Evolutionary conservation across 108 stramenopile genomes (phyloP), one percentile per base, ranked within the genome.

Genomic region (Aurantiochytrium sp.): DNA sequence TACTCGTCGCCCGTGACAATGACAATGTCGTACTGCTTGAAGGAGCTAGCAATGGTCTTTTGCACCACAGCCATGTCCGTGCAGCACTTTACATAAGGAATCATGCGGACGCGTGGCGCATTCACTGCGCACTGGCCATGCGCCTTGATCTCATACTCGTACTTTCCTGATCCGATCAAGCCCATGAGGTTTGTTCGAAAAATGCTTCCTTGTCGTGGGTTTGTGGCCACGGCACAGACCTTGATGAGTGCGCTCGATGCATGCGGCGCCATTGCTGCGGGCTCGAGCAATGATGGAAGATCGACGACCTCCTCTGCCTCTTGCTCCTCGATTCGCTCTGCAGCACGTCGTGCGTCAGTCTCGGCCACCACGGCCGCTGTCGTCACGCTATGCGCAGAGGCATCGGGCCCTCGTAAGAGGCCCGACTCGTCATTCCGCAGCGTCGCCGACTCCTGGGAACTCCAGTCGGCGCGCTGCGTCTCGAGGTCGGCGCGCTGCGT

Each of bases 1-100:
- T 83, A 83, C 76, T 83, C 76, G 51, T 83, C 76, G 76, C 76
- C 76, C 25, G 76, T 83, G 10, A 83, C 76, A 83, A 83, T 83
- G 23, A 83, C 76, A 83, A 83, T 83, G 28, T 83, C 76, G 51
- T 83, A 83, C n/a, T n/a, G 45, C 76, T 83, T 83, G 76, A 83
- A 53, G 1, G 76, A 83, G 23, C 10, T 12, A 43, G 76, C 76
- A 83, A 83, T 47, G 43, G 51, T 47, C n/a, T 53, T 47, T 23
- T 83, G 51, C n/a, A 83, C 76, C 49, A 83, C 49, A 6, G 76
- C 49, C 76, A 83, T 47, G 49, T 83, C 49, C 10, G 76, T 83
- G 76, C 76, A 83, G 76, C 76, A 83, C 4, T 83, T 83, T 6
- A 83, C 76, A 23, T 83, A 83, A 2, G 76, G 76, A 28, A 83